phyloP scores from a whole-genome alignment of 352 stramenopile species.

The Phytophthora macrochlamydospora region DNA sequence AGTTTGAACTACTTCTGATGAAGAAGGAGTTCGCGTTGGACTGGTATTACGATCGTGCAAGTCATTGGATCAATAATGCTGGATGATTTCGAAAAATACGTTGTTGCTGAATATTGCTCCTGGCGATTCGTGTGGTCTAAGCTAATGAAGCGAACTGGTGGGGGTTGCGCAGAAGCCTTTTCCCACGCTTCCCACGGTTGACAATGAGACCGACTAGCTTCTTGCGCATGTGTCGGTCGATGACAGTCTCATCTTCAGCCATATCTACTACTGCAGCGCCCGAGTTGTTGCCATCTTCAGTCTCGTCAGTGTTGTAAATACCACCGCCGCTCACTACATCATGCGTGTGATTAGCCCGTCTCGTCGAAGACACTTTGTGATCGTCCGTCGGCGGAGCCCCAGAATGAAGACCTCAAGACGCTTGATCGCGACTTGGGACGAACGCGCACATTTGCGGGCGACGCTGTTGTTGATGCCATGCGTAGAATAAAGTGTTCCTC shows the following conservation, averaged over 20 bases:
- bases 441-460: slow-evolving; percentile 75
- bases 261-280: slow-evolving; percentile 40
- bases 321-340: slow-evolving; percentile 22
- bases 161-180: slow-evolving; percentile 41
- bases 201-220: slow-evolving; percentile 84
- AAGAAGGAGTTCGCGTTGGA: too few species aligned
- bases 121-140: slow-evolving; percentile 3
- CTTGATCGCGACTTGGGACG: slow-evolving; percentile 62
- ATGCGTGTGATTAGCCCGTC: slow-evolving; percentile 20
- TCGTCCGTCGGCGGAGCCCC: slow-evolving; percentile 24
- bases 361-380: slow-evolving; percentile 15
- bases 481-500: slow-evolving; percentile 86
- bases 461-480: slow-evolving; percentile 76
- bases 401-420: slow-evolving; percentile 34
- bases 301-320: slow-evolving; percentile 34
- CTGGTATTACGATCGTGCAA: too few species aligned
- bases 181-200: slow-evolving; percentile 75
- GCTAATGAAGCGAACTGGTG: slow-evolving; percentile 32
- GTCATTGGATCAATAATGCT: neutral
- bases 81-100: slow-evolving; percentile 14
- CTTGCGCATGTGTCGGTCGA: slow-evolving; percentile 81
- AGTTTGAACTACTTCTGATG: slow-evolving; percentile 49
- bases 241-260: slow-evolving; percentile 67
- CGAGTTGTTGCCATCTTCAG: slow-evolving; percentile 27
- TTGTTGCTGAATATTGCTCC: slow-evolving; percentile 29